Evolutionary conservation across 228 moss, liverwort and hornwort species (phyloP), one percentile per base, ranked within the genome.

Genomic region (Sphagnum magellanicum): DNA sequence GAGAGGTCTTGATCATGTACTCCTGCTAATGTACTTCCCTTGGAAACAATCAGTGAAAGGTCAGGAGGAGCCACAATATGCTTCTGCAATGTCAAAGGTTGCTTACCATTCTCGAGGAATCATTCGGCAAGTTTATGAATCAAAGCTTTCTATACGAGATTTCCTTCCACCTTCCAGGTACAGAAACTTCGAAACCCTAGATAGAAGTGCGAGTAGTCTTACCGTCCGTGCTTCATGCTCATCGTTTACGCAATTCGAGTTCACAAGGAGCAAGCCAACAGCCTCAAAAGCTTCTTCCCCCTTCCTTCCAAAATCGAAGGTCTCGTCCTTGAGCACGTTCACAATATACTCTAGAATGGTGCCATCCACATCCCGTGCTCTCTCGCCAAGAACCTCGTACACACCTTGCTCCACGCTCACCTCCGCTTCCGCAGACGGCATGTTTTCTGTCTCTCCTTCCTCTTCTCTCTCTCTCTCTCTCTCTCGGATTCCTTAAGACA

Each of bases 281-380:
- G 94, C 98, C 55, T 98, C 98, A 72, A 79, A 94, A 9, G 98
- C 98, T 53, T 90, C 92, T 70, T 92, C 90, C 6, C 98, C 98
- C 68, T 94, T 89, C 53, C 83, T 76, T 77, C 98, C 98, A 57
- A 94, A 98, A 70, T 98, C 98, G 68, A 94, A 98, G 9, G 89
- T 90, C 74, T 98, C 98, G 73, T 94, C 98, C 83, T 98, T 90
- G 57, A 98, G 92, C 46, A 98, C 94, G 71, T 94, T 90, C 1
- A 98, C 81, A 52, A 98, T 68, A 64, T 98, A 98, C 32, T 90
- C 87, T 63, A 98, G 10, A 64, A 98, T 98, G 59, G 91, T 92
- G n/a, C 81, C 74, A 66, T 98, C 98, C 47, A 94, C 94, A 74
- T 90, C 92, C 68, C 81, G 89, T 13, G 79, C 85, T 48, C 92